A percentile compares a stretch with the other conserved stretches of the same genome.
These are phyloP conservation scores for Trichoderma cornu-damae DNA, from an alignment of 2,329 filamentous ascomycete species.

Conservation along the genomic window DNA sequence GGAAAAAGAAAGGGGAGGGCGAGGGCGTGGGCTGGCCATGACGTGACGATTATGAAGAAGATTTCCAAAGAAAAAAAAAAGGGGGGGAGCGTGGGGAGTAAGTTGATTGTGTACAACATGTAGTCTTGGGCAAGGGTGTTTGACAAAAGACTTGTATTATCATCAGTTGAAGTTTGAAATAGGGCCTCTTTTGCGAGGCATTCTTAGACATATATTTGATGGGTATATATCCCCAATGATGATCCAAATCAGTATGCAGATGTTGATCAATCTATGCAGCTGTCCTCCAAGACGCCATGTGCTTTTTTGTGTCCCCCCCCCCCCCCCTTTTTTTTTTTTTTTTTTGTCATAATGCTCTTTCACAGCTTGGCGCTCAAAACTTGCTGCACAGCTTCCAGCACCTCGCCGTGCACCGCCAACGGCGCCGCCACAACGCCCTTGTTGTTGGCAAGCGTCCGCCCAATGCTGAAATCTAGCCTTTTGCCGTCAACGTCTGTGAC, in stretches of 20 bases:
- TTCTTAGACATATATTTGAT: constrained; percentile 26
- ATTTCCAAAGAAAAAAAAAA: background rate
- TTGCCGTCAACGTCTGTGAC: constrained; percentile 88
- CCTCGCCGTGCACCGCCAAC: constrained; percentile 64
- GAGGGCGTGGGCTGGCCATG: background rate
- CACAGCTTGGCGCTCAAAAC: constrained; percentile 52
- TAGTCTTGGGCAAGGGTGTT: constrained; percentile 23
- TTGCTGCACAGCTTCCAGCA: constrained; percentile 76
- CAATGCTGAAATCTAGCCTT: constrained; percentile 77
- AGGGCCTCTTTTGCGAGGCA: constrained; percentile 12
- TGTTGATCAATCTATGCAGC: background rate
- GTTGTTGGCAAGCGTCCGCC: constrained; percentile 81
- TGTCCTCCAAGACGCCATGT: background rate
- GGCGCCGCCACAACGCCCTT: constrained; percentile 92
- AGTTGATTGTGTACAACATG: constrained; percentile 7
- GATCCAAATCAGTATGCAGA: background rate
- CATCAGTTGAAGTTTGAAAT: constrained; percentile 2
- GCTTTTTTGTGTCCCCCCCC: background rate
- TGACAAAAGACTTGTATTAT: constrained; percentile 31
- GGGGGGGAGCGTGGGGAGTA: background rate
- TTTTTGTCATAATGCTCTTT: background rate
- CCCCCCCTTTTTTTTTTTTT: constrained; percentile 6
- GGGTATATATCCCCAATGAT: background rate
- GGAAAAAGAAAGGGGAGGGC: background rate
- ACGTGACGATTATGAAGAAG: background rate